Percentiles rank a stretch among this genome's conserved stretches.
Conservation (phyloP, 805 yeast genomes). For the Saccharomycopsis babjevae region DNA sequence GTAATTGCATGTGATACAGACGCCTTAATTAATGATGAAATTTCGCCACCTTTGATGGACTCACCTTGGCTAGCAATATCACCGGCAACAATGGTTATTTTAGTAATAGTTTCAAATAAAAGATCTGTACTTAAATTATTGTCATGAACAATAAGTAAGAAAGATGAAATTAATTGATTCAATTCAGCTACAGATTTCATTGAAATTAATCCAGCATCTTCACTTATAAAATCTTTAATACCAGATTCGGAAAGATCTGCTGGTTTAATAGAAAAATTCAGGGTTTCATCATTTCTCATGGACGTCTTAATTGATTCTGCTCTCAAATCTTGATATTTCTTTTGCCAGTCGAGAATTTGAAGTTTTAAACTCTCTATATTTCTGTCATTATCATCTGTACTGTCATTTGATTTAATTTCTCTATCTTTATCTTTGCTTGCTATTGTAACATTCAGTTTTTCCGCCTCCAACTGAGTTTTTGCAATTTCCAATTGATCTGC, state of each 20-base stretch:
- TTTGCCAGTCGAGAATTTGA: slow-evolving; percentile 38
- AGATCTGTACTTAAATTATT: slow-evolving; percentile 26
- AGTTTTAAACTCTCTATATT: slow-evolving; percentile 28
- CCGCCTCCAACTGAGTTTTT: slow-evolving; percentile 5
- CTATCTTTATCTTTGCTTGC: neutral
- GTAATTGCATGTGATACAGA: slow-evolving; percentile 69
- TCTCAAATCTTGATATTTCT: slow-evolving; percentile 40
- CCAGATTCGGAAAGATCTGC: slow-evolving; percentile 22
- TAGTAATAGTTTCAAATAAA: slow-evolving; percentile 43
- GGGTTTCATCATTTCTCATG: neutral
- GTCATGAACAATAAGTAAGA: slow-evolving; percentile 24
- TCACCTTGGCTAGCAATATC: slow-evolving; percentile 24
- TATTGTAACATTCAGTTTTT: slow-evolving; percentile 3
- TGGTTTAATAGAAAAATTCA: slow-evolving; percentile 14
- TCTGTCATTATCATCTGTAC: slow-evolving; percentile 11
- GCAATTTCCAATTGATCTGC: slow-evolving; percentile 5
- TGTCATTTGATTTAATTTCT: slow-evolving; percentile 4
- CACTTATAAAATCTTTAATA: slow-evolving; percentile 24
- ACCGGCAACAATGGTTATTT: slow-evolving; percentile 32
- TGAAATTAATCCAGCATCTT: slow-evolving; percentile 38
- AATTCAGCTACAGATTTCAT: slow-evolving; percentile 34
- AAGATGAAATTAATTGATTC: slow-evolving; percentile 32
- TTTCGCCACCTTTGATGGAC: slow-evolving; percentile 27
- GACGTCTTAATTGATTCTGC: slow-evolving; percentile 24
- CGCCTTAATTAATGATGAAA: slow-evolving; percentile 44